A percentile compares a stretch with the other conserved stretches of the same genome.
These are phyloP conservation scores for Xylariales sp. DNA, from an alignment of 2,329 filamentous ascomycete genomes.

Conservation along the genomic window DNA sequence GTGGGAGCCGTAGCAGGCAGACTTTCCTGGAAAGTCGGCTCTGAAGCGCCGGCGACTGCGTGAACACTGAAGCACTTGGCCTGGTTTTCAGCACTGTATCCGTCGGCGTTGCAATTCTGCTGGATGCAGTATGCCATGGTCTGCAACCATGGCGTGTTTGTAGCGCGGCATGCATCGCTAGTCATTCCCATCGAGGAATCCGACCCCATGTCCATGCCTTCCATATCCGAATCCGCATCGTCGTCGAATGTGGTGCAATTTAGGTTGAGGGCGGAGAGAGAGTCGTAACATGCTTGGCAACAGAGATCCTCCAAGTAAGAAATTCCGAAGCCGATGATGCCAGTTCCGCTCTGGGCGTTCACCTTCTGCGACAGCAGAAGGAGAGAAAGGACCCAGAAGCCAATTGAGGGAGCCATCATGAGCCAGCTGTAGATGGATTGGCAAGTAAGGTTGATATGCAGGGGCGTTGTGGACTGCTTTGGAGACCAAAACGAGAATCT, in stretches of 20 bases:
- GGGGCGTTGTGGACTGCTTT: too few species aligned
- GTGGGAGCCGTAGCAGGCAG: slow-evolving; percentile 15
- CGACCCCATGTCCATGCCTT: slow-evolving; percentile 12
- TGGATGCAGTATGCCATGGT: slow-evolving; percentile 16
- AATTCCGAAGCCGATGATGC: slow-evolving; percentile 24
- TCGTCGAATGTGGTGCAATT: slow-evolving; percentile 20
- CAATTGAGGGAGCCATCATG: too few species aligned
- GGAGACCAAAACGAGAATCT: too few species aligned
- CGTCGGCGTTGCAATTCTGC: slow-evolving; percentile 9
- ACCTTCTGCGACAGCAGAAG: too few species aligned
- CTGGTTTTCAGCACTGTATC: slow-evolving; percentile 16
- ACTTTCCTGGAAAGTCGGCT: slow-evolving; percentile 18
- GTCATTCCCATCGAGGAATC: slow-evolving; percentile 11
- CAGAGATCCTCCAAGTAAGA: slow-evolving; percentile 21
- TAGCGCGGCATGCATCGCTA: slow-evolving; percentile 13
- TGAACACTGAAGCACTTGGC: slow-evolving; percentile 21
- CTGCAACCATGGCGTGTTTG: slow-evolving; percentile 14
- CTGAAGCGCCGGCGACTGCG: slow-evolving; percentile 13
- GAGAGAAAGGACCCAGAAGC: too few species aligned
- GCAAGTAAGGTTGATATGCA: too few species aligned
- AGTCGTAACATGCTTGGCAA: slow-evolving; percentile 19
- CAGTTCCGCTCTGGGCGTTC: too few species aligned
- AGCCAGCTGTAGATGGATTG: too few species aligned
- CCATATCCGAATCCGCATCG: too few species aligned
- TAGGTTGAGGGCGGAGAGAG: slow-evolving; percentile 19